These are phyloP conservation scores for Penicillium thymicola DNA, from an alignment of 2,329 filamentous ascomycete genomes.

Conservation along the genomic window DNA sequence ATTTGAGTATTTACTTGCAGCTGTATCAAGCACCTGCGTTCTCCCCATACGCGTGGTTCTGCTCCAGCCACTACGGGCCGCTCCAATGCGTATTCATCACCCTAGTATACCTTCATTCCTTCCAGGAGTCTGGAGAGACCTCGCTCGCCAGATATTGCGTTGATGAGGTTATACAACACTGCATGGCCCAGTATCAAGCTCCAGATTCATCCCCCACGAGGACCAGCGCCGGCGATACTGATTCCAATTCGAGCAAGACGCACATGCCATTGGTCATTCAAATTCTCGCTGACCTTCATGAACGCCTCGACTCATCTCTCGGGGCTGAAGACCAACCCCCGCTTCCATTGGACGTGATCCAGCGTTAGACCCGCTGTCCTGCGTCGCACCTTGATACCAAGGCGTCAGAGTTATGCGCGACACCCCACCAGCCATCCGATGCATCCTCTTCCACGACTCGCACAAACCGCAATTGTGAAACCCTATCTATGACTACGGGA, in stretches of 20 bases:
- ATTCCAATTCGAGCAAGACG: background rate
- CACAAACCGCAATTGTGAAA: background rate
- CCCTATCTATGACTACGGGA: background rate
- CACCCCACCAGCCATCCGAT: background rate
- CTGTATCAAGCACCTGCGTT: background rate
- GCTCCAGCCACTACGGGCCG: background rate
- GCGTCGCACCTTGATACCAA: background rate
- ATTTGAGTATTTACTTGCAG: background rate
- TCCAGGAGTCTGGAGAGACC: background rate
- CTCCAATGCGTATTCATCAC: background rate
- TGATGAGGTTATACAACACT: background rate
- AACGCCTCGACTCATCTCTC: background rate
- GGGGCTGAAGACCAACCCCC: background rate
- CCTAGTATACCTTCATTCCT: background rate
- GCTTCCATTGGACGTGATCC: background rate
- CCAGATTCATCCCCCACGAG: background rate
- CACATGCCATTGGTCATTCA: background rate
- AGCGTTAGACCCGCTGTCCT: background rate
- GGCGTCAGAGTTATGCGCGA: background rate
- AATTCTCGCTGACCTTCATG: background rate
- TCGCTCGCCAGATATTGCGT: background rate
- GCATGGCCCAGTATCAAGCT: background rate
- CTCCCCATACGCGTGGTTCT: background rate
- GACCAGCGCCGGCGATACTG: background rate
- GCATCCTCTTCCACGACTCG: background rate